Evolutionary conservation across 2,329 filamentous ascomycete genomes (phyloP).

Genomic region (Botrytis hyacinthi): DNA sequence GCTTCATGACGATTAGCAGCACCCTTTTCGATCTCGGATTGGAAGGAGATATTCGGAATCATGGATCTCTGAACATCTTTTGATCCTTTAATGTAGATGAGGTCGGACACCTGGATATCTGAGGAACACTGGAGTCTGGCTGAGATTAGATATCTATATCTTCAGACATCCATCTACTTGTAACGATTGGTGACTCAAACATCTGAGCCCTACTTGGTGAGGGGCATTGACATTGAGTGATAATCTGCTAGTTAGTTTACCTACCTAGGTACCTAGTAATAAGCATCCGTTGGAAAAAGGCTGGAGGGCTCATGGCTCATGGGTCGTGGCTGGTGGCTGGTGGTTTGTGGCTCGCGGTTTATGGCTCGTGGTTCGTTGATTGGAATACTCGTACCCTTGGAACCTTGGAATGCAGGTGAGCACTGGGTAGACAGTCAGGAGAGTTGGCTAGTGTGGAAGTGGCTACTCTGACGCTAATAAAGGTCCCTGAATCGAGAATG

Average conservation of each 20-base stretch:
- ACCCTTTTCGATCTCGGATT: background rate
- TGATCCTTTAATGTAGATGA: background rate
- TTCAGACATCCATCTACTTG: background rate
- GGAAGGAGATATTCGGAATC: background rate
- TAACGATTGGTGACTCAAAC: background rate
- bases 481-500: slow-evolving; percentile 1
- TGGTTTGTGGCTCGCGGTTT: background rate
- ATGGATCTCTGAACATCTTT: background rate
- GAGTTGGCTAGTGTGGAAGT: background rate
- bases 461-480: background rate
- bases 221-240: too few species aligned
- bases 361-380: background rate
- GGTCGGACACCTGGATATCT: background rate
- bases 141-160: background rate
- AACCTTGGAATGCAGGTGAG: background rate
- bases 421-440: too few species aligned
- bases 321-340: background rate
- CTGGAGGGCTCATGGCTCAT: background rate
- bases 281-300: background rate
- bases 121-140: background rate
- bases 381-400: background rate
- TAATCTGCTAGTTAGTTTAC: too few species aligned
- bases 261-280: too few species aligned
- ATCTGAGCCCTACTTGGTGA: background rate
- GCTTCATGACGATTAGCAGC: background rate